phyloP scores from a whole-genome alignment of 2,329 filamentous ascomycete genomes.

The Trichoderma gracile region DNA sequence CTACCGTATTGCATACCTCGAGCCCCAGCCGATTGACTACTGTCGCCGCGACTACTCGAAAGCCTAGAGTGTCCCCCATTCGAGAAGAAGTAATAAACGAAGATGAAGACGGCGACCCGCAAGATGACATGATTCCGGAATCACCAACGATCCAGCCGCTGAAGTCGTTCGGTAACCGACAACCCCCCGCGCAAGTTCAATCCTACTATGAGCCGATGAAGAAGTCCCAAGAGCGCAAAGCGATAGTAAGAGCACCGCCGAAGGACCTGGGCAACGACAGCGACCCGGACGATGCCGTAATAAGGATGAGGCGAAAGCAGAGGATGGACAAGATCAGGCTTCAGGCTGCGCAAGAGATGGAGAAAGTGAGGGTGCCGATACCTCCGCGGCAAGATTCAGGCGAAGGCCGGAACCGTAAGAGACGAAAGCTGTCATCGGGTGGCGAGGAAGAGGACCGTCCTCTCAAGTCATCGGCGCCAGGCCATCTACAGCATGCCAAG shows the following conservation, averaged over 20 bases:
- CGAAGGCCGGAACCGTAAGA: conserved; percentile 35
- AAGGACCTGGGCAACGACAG: conserved; percentile 36
- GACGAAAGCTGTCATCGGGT: conserved; percentile 28
- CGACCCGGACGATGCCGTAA: conserved; percentile 41
- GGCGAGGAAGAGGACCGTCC: conserved; percentile 1
- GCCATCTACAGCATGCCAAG: background rate
- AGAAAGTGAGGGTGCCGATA: conserved; percentile 43
- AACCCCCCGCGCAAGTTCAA: conserved; percentile 39
- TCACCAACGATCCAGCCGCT: conserved; percentile 37
- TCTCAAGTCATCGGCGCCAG: background rate
- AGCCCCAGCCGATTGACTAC: conserved; percentile 44
- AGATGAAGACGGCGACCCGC: conserved; percentile 30
- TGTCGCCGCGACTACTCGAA: conserved; percentile 35
- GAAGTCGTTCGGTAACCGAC: conserved; percentile 31
- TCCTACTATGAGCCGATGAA: conserved; percentile 47
- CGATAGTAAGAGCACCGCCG: conserved; percentile 31
- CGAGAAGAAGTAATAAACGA: conserved; percentile 33
- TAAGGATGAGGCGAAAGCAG: conserved; percentile 40
- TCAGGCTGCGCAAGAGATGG: conserved; percentile 44
- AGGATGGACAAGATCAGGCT: conserved; percentile 43
- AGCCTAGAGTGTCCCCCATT: conserved; percentile 27
- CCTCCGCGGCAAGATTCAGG: conserved; percentile 29
- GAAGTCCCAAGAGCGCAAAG: conserved; percentile 48
- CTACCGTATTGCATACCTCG: conserved; percentile 44
- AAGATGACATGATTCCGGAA: conserved; percentile 41